A percentile compares a stretch with the other conserved stretches of the same genome.
phyloP scores from a whole-genome alignment of 768 basidiomycete species.

The Termitomyces titanicus region DNA sequence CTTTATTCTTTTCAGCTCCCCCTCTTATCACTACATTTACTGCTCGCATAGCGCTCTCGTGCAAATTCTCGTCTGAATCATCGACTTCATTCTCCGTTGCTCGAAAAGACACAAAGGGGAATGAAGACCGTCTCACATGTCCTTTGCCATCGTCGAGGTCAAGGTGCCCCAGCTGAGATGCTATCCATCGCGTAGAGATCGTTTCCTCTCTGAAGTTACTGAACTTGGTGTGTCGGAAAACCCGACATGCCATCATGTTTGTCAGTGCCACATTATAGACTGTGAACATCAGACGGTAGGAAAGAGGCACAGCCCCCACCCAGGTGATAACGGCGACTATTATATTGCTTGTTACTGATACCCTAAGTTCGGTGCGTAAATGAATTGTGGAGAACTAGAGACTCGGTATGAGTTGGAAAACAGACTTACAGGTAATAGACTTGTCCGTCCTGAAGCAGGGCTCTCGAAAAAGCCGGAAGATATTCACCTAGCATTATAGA shows the following conservation, averaged over 20 bases:
- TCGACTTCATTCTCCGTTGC: neutral
- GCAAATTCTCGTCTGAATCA: neutral
- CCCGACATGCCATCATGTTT: no score
- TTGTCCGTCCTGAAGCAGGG: no score
- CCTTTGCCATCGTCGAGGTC: neutral
- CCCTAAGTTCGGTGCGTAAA: neutral
- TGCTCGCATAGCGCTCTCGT: neutral
- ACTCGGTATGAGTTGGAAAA: no score
- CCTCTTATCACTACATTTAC: neutral
- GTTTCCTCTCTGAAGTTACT: constrained; percentile 8
- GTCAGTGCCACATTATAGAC: no score
- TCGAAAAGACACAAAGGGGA: neutral
- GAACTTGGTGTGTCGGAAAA: constrained; percentile 12
- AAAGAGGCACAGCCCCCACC: constrained; percentile 3
- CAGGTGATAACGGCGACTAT: constrained; percentile 9
- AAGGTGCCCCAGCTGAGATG: no score
- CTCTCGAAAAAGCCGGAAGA: constrained; percentile 31
- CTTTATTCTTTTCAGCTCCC: neutral
- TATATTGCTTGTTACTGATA: no score
- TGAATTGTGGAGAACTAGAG: neutral
- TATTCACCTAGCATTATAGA: no score
- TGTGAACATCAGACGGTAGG: constrained; percentile 11
- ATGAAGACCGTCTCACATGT: neutral
- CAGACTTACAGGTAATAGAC: constrained; percentile 32
- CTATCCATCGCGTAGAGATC: no score